Conservation (phyloP, 768 basidiomycete species). For the Psilocybe cubensis region DNA sequence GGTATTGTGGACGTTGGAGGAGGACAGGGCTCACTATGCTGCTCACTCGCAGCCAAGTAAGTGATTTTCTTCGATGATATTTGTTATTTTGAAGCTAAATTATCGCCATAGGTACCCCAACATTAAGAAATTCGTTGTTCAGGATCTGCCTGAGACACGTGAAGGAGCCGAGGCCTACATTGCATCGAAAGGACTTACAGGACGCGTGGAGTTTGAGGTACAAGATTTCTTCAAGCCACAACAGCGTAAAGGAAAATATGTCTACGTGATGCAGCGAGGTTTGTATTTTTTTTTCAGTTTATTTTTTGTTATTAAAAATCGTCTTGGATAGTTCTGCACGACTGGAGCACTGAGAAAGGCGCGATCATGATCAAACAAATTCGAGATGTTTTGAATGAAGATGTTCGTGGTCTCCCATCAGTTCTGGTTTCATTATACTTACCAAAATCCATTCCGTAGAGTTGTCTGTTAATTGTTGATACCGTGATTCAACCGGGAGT, state of each 20-base stretch:
- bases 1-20: slow-evolving; percentile 45
- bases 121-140: slow-evolving; percentile 41
- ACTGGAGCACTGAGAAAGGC: slow-evolving; percentile 40
- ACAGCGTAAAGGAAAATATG: slow-evolving; percentile 40
- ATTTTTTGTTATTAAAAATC: background rate
- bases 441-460: slow-evolving; percentile 21
- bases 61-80: slow-evolving; percentile 2
- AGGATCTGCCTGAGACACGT: slow-evolving; percentile 39
- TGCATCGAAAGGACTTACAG: slow-evolving; percentile 33
- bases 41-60: slow-evolving; percentile 39
- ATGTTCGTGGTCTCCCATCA: slow-evolving; percentile 22
- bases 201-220: slow-evolving; percentile 37
- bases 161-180: slow-evolving; percentile 37
- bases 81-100: background rate
- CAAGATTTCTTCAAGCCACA: slow-evolving; percentile 46
- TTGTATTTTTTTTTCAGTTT: background rate
- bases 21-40: slow-evolving; percentile 42
- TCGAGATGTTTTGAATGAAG: slow-evolving; percentile 35
- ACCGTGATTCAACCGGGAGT: slow-evolving; percentile 38
- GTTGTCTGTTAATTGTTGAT: slow-evolving; percentile 39
- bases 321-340: slow-evolving; percentile 33
- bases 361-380: slow-evolving; percentile 40
- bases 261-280: slow-evolving; percentile 43
- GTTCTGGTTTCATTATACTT: background rate
- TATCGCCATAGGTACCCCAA: slow-evolving; percentile 32